Percentiles rank a stretch among this genome's conserved stretches.
phyloP scores from a whole-genome alignment of 345 rosid species.

The Aquilaria malaccensis region DNA sequence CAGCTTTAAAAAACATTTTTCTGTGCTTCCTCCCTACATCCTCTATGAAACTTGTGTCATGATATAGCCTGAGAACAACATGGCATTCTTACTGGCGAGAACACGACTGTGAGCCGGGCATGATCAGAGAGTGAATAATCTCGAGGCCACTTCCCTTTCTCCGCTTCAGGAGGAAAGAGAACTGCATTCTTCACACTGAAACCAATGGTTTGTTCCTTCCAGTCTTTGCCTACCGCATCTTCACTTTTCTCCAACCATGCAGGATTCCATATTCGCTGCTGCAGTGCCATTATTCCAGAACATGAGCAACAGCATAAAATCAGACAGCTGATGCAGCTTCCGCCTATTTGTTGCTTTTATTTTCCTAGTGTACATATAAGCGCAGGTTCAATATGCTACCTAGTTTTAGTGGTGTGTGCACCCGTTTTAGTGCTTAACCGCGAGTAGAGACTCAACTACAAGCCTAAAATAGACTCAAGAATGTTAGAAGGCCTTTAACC shows the following conservation, averaged over 20 bases:
- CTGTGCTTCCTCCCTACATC: no score
- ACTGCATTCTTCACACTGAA: conserved; percentile 66
- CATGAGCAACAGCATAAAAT: conserved; percentile 1
- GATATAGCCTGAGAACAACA: conserved; percentile 29
- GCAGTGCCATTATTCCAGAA: conserved; percentile 23
- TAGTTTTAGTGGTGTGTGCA: no score
- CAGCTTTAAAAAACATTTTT: no score
- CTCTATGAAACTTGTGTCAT: conserved; percentile 10
- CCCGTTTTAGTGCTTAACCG: no score
- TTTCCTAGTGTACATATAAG: no score
- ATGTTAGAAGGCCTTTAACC: no score
- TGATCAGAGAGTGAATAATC: conserved; percentile 74
- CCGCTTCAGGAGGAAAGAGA: conserved; percentile 71
- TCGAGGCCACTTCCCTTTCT: conserved; percentile 71
- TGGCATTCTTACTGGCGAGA: conserved; percentile 64
- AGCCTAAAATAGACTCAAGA: no score
- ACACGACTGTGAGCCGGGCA: conserved; percentile 65
- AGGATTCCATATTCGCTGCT: conserved; percentile 80
- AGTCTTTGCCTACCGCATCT: conserved; percentile 20
- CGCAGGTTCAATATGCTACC: no score
- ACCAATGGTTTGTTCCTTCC: conserved; percentile 53
- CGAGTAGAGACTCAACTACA: no score
- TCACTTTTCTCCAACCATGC: conserved; percentile 44
- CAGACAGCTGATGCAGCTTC: no score
- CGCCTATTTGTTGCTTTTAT: no score